phyloP scores from a whole-genome alignment of 1,284 basidiomycete genomes.

The Pseudozyma sp. region DNA sequence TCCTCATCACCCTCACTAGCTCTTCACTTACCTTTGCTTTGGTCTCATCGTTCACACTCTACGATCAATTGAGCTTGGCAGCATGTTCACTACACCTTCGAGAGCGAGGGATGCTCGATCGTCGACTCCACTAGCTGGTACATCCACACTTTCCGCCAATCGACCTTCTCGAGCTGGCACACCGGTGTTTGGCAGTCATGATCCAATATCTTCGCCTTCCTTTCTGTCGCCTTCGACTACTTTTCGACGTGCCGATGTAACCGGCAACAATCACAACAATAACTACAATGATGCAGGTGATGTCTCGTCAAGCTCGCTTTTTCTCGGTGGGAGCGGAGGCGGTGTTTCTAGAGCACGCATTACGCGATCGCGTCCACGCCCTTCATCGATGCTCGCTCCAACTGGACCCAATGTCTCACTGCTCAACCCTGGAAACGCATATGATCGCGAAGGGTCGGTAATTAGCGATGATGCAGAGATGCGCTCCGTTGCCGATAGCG shows the following conservation, averaged over 20 bases:
- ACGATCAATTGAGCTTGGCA: background rate
- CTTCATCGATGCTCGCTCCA: conserved; percentile 39
- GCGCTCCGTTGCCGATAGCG: conserved; percentile 35
- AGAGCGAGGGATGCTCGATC: conserved; percentile 33
- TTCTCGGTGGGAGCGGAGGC: conserved; percentile 6
- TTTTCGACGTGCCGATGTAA: conserved; percentile 12
- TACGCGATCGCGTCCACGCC: conserved; percentile 28
- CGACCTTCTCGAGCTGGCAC: conserved; percentile 43
- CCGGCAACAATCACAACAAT: background rate
- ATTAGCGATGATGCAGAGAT: conserved; percentile 40
- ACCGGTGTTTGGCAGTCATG: conserved; percentile 32
- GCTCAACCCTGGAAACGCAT: conserved; percentile 23
- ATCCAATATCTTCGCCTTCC: conserved; percentile 29
- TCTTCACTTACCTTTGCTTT: too few relatives aligned
- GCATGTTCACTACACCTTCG: conserved; percentile 49
- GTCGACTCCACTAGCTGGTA: conserved; percentile 31
- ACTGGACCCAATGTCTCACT: conserved; percentile 27
- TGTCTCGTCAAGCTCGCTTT: conserved; percentile 32
- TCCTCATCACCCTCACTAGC: conserved; percentile 1
- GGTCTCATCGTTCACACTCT: background rate
- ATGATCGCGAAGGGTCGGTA: conserved; percentile 31
- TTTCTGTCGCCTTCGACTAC: conserved; percentile 20
- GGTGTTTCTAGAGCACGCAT: conserved; percentile 11
- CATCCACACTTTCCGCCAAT: conserved; percentile 14
- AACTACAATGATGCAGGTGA: conserved; percentile 18